Percentiles rank a stretch among this genome's conserved stretches.
phyloP scores from a whole-genome alignment of 2,329 filamentous ascomycete genomes.

The Aspergillus puulaauensis region DNA sequence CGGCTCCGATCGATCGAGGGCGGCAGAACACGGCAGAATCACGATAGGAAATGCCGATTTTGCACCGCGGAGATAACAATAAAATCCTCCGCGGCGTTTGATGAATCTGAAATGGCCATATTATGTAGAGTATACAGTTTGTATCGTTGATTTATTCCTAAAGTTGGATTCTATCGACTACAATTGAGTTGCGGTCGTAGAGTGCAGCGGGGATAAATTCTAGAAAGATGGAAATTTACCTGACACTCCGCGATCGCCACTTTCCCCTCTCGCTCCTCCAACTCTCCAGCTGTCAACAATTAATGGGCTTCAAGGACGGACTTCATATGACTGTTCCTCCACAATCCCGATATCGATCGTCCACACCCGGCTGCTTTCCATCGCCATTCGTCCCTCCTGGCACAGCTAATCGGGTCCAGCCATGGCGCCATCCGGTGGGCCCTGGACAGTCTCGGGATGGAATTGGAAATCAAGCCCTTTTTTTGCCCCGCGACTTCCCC shows the following conservation, averaged over 20 bases:
- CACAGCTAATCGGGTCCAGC: constrained; percentile 15
- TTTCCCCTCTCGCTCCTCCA: no score
- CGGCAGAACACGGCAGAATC: not conserved
- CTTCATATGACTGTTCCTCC: not conserved
- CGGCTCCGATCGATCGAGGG: not conserved
- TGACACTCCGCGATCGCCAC: not conserved
- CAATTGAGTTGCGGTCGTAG: not conserved
- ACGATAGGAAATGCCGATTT: not conserved
- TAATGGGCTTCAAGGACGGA: not conserved
- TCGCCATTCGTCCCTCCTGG: not conserved
- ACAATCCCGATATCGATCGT: constrained; percentile 2
- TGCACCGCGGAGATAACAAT: not conserved
- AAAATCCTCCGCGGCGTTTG: not conserved
- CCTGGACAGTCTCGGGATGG: constrained; percentile 6
- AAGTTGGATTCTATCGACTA: no score
- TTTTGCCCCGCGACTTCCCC: constrained; percentile 5
- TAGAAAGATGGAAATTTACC: not conserved
- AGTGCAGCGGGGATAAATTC: not conserved
- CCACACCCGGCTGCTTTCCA: not conserved
- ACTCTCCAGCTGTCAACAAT: not conserved
- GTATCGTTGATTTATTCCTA: no score
- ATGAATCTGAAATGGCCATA: not conserved
- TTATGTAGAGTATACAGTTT: not conserved
- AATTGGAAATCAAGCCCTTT: constrained; percentile 13
- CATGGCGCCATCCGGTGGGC: constrained; percentile 23